Evolutionary conservation across 768 basidiomycete species (phyloP), one percentile per base, ranked within the genome.

Genomic region (Tulasnella calospora): DNA sequence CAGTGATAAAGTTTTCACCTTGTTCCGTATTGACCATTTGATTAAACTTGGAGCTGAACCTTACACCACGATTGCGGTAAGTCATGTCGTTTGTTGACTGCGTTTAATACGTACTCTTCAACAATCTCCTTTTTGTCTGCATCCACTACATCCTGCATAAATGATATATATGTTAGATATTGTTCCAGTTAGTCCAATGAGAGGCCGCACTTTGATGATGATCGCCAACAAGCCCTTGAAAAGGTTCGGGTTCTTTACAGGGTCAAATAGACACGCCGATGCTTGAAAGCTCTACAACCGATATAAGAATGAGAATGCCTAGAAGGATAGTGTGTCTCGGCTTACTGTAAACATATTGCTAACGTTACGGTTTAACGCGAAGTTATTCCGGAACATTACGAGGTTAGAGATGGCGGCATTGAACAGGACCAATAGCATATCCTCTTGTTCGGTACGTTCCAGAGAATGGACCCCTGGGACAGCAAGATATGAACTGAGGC

Each of bases 311-410:
- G 13, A 13, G 23, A 3, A 13, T 30, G 40, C 33, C 21, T 10
- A 33, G 44, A 1, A 35, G 23, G 36, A 71, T 74, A 8, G 38
- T 13, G 40, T 0, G 88, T 87, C 90, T 90, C 0, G n/a, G 46
- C 47, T 3, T 36, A 79, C 78, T 23, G 72, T 88, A 76, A 91
- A 91, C 1, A 90, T 86, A 1, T 88, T 89, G 4, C 87, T 86
- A 27, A 91, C 89, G 79, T 90, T 89, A 23, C 89, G 85, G 55
- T 88, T 88, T 1, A 90, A 83, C 0, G 90, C 89, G 75, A 91
- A 91, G 76, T 91, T 91, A 76, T 91, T 90, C 3, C 90, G 87
- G 84, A 90, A 90, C 0, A 90, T 83, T 0, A 91, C 89, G 23
- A 78, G 69, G 80, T 91, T 91, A 1, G 90, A 91, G 17, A 91